phyloP scores from a whole-genome alignment of 2,329 filamentous ascomycete species.

The Nigrograna mackinnonii region DNA sequence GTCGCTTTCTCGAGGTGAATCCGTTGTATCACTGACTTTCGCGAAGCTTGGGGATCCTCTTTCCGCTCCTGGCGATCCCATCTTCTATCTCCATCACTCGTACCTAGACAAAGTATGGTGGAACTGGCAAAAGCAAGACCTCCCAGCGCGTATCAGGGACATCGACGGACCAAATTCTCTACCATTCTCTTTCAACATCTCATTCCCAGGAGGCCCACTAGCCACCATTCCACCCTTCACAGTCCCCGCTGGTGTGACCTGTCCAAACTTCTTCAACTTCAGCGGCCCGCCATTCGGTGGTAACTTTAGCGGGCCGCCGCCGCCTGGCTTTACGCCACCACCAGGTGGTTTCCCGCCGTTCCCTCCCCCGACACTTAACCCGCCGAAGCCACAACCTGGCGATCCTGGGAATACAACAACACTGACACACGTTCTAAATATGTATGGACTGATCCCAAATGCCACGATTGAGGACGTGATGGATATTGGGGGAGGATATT shows the following conservation, averaged over 20 bases:
- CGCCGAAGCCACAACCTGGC: conserved; percentile 4
- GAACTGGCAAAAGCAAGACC: conserved; percentile 17
- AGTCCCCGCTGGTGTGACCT: too few relatives aligned
- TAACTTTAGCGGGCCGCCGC: too few relatives aligned
- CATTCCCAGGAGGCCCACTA: neutral
- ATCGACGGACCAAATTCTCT: conserved; percentile 13
- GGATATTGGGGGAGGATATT: conserved; percentile 14
- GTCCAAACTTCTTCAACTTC: neutral
- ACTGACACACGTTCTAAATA: conserved; percentile 18
- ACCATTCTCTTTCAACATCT: neutral
- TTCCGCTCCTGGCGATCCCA: conserved; percentile 18
- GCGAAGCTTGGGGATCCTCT: too few relatives aligned
- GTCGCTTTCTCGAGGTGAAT: conserved; percentile 1
- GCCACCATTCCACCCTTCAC: neutral
- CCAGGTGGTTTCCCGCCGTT: neutral
- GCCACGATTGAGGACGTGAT: conserved; percentile 20
- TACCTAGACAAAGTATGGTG: conserved; percentile 24
- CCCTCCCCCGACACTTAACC: neutral
- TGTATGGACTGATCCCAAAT: conserved; percentile 16
- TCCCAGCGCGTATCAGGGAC: conserved; percentile 7
- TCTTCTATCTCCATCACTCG: conserved; percentile 24
- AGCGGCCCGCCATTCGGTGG: neutral
- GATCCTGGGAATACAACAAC: conserved; percentile 20
- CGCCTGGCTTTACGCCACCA: conserved; percentile 1
- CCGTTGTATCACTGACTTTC: conserved; percentile 3